These are phyloP conservation scores for Didymella pinodella DNA, from an alignment of 2,329 filamentous ascomycete genomes.

Conservation along the genomic window DNA sequence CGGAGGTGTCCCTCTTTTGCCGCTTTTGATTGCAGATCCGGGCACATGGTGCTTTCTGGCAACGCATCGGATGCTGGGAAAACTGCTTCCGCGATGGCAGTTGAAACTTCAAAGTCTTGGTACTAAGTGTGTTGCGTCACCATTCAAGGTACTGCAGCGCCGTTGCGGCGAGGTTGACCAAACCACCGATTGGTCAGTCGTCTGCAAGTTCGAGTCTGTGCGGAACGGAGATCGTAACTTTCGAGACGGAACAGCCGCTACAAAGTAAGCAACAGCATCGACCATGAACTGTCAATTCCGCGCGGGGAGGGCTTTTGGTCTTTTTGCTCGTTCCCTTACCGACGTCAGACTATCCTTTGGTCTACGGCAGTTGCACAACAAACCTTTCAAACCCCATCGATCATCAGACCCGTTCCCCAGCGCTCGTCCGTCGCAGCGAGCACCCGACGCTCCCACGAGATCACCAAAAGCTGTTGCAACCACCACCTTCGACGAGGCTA, in stretches of 20 bases:
- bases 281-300: constrained; percentile 44
- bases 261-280: constrained; percentile 5
- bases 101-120: constrained; percentile 14
- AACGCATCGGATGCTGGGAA: constrained; percentile 12
- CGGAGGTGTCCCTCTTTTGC: constrained; percentile 26
- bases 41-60: constrained; percentile 12
- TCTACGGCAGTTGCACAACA: constrained; percentile 16
- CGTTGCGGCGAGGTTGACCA: constrained; percentile 10
- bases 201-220: constrained; percentile 11
- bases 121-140: constrained; percentile 22
- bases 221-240: constrained; percentile 12
- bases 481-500: constrained; percentile 15
- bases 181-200: constrained; percentile 19
- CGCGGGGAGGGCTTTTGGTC: constrained; percentile 31
- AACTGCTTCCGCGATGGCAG: constrained; percentile 12
- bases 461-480: constrained; percentile 17
- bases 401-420: constrained; percentile 13
- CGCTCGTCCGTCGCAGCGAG: constrained; percentile 2
- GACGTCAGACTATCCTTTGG: constrained; percentile 10
- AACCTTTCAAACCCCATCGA: constrained; percentile 5
- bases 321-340: constrained; percentile 33
- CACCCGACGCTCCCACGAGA: constrained; percentile 4
- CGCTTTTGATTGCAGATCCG: constrained; percentile 21
- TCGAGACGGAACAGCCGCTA: constrained; percentile 2
- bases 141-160: constrained; percentile 8